Base-by-base conservation (phyloP, 306 rosid genomes). In the Betula pendula region DNA sequence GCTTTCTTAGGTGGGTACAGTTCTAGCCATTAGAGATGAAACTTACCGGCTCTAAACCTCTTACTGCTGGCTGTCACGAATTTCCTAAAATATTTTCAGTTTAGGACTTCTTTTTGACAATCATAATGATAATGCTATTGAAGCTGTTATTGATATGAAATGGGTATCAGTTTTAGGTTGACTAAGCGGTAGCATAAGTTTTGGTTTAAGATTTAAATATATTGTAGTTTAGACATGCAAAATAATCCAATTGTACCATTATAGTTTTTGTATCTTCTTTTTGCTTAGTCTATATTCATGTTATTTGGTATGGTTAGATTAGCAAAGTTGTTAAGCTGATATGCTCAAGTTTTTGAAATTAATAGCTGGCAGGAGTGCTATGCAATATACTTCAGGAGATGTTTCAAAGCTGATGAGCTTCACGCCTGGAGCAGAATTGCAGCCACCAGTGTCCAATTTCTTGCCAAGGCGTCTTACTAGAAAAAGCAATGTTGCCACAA, bases 331-430 rank as follows among this genome's bases (percentile, higher is more conserved):
- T 58, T 84, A 25, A 73, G 63, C 56, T 50, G 73, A 27, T 40
- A 47, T 33, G 27, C 80, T 60, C 15, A 11, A 45, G 63, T 33
- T 51, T 69, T 47, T 79, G 56, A 51, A 73, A 74, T 74, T 45
- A 75, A 80, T 89, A 96, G 97, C 85, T 73, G 86, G 91, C 50
- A 86, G 74, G 85, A 82, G 85, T 85, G 84, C 86, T 42, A 77
- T 92, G 92, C 91, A 87, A 77, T 96, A 96, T 88, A 76, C 89
- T 68, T 66, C 97, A n/a, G 98, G 88, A 74, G 96, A 88, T 76
- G 84, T 79, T 76, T 91, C 88, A 33, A 89, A 88, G 85, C 66
- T 92, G 75, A 86, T 73, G 85, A 87, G 86, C 82, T 89, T 87
- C 83, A 79, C 88, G 44, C 89, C 93, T 29, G 92, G 91, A 69